Evolutionary conservation across 768 basidiomycete species (phyloP), one percentile per base, ranked within the genome.

Genomic region (Lentinula lateritia): DNA sequence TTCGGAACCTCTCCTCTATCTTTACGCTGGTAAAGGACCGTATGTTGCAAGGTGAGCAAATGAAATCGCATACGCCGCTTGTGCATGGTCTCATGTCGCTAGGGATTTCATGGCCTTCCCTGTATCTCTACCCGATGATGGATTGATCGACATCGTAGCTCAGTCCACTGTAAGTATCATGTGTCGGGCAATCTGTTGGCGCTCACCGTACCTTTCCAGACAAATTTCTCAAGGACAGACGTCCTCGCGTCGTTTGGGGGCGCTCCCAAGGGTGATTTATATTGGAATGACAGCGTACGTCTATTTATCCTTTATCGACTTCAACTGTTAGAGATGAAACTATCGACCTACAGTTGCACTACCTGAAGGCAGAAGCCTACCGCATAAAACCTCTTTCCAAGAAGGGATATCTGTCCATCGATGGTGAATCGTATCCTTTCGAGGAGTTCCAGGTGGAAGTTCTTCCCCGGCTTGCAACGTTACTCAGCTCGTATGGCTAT

Each of bases 91-190:
- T 28, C 3, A 23, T 36, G 13, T 7, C 3, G 18, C 8, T 56
- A 88, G 88, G 16, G 87, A 89, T 61, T 78, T 89, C 41, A 88
- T 93, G 87, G 85, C 91, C 28, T 95, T 93, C 68, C 93, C 92
- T 0, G 86, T 91, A 3, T 90, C 90, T 20, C 70, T 88, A 54
- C 89, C 91, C 0, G 83, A 89, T 62, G 91, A 95, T 67, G 91
- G 92, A 0, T 71, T 86, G 35, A 85, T 94, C 57, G 92, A 93
- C 66, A 71, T 94, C 46, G 80, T 82, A 46, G 77, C 82, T 42
- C 86, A 92, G 76, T 80, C 83, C 59, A 65, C 78, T 61, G 92
- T 90, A 67, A 41, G 83, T 72, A 23, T n/a, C 16, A 10, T 18
- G 15, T 3, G 1, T n/a, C 6, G 8, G 0, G 15, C 38, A 6